Conservation (phyloP, 371 early-diverging fungal species). For the Zopfochytrium polystomum region DNA sequence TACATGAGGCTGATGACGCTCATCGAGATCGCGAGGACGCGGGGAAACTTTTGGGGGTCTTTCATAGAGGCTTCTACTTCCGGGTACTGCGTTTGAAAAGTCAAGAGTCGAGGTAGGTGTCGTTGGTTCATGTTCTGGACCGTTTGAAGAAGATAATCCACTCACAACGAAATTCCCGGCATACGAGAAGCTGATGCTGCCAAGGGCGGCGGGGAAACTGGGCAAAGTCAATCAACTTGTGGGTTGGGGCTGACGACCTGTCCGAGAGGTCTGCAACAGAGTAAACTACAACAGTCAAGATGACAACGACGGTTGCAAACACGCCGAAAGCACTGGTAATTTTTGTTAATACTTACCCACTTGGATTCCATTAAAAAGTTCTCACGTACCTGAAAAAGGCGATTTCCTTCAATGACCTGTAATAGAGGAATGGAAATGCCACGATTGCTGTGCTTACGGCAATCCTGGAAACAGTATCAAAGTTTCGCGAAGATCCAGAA, state of each 20-base stretch:
- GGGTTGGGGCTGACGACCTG: slow-evolving; percentile 27
- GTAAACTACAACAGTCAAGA: slow-evolving; percentile 46
- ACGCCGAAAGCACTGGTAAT: slow-evolving; percentile 51
- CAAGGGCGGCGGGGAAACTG: slow-evolving; percentile 39
- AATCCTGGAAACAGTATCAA: slow-evolving; percentile 53
- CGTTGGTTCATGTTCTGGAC: neutral
- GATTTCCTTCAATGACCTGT: slow-evolving; percentile 73
- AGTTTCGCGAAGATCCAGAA: slow-evolving; percentile 6
- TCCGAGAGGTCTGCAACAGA: slow-evolving; percentile 36
- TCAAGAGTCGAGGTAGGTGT: neutral
- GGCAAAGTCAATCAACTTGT: slow-evolving; percentile 28
- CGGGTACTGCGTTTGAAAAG: slow-evolving; percentile 48
- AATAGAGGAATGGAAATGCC: slow-evolving; percentile 66
- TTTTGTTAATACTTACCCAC: neutral
- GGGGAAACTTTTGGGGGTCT: slow-evolving; percentile 69
- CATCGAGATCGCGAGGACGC: slow-evolving; percentile 65
- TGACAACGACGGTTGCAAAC: slow-evolving; percentile 54
- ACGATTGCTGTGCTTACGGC: slow-evolving; percentile 62
- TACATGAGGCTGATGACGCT: slow-evolving; percentile 72
- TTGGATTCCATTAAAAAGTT: neutral
- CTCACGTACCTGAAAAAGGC: slow-evolving; percentile 46
- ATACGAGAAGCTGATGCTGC: slow-evolving; percentile 52
- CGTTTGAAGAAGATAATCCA: neutral
- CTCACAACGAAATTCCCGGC: slow-evolving; percentile 49
- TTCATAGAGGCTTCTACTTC: slow-evolving; percentile 83